Base-by-base conservation (phyloP, 2,329 filamentous ascomycete species). In the Cladophialophora chaetospira region DNA sequence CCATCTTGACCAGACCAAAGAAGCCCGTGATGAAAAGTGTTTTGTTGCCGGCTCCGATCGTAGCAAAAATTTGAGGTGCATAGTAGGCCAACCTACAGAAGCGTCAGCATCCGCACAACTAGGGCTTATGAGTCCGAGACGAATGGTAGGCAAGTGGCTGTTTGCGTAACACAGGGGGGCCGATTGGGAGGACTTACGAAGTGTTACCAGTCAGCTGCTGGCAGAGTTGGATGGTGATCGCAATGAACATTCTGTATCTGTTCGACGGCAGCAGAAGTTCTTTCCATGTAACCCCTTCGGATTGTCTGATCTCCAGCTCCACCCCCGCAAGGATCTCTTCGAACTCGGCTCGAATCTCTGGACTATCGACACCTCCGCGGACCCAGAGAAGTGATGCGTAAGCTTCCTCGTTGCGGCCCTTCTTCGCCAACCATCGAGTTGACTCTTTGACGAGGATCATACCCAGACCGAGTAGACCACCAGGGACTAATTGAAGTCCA, bases 1-100 rank as follows among this genome's bases (percentile, higher is more conserved):
- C 69, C 21, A 81, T 76, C 66, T 82, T 82, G 57, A 79, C 75
- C 5, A 80, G 68, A 2, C 79, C 79, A 40, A 82, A 82, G 67
- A 81, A 79, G 8, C 78, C 79, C 1, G 77, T 81, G 49, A 82
- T 72, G 5, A 81, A 70, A 35, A 79, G 75, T 26, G 71, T 69
- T n/a, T 75, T 70, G 38, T 74, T 67, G 3, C 77, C 77, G 4
- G 78, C 77, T 3, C 79, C 78, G 8, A 81, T 76, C 2, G 77
- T 72, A 11, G 70, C 69, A 67, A 82, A 82, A 36, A 82, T 77
- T 63, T 82, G 79, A 0, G 76, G 78, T 1, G 77, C 77, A 62
- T 79, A 81, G 61, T 81, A 80, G 2, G 79, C 79, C 19, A 59
- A 52, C n/a, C n/a, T n/a, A n/a, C n/a, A n/a, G n/a, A n/a, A n/a